Percentiles rank a stretch among this genome's conserved stretches.
Conservation (phyloP, 2,329 filamentous ascomycete species). For the Chrysosporium keratinophilum region DNA sequence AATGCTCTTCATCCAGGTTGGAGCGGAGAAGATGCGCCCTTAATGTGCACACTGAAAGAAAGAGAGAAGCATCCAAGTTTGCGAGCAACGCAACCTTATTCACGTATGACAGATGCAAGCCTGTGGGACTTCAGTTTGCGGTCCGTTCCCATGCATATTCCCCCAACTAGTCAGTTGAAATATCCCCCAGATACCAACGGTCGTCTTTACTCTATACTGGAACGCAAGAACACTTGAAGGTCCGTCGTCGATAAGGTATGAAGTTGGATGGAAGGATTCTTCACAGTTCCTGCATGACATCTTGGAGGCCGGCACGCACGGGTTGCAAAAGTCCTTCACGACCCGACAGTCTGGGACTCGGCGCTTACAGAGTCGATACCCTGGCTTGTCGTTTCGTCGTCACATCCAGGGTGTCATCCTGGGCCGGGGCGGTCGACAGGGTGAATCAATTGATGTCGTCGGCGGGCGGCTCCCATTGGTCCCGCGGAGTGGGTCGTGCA, state of each 20-base stretch:
- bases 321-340: background rate
- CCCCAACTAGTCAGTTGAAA: no score
- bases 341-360: conserved; percentile 3
- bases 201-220: background rate
- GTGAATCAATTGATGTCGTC: background rate
- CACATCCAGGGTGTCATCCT: background rate
- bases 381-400: background rate
- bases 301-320: background rate
- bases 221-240: background rate
- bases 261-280: background rate
- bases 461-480: background rate
- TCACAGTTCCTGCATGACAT: background rate
- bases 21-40: background rate
- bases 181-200: background rate
- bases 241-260: background rate
- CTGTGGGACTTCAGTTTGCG: background rate
- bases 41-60: background rate
- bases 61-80: background rate
- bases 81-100: background rate
- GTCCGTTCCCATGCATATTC: background rate
- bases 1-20: background rate
- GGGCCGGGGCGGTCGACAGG: background rate
- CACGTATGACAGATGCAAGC: background rate
- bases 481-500: background rate
- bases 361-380: conserved; percentile 4